Percentiles rank a stretch among this genome's conserved stretches.
Conservation (phyloP, 805 yeast species). For the Saccharomycopsis guyanensis region DNA sequence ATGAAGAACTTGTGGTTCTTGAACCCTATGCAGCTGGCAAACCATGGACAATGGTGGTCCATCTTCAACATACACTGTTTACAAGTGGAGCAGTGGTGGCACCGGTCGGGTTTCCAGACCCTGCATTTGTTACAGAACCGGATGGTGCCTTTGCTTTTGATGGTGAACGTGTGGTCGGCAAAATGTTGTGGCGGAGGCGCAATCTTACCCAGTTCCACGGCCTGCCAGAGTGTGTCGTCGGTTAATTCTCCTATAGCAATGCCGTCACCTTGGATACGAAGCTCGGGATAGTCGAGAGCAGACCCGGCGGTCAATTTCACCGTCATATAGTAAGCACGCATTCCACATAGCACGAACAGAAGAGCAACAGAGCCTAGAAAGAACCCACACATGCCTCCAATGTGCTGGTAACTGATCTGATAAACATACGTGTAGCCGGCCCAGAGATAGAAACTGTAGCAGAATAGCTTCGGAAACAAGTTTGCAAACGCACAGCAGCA, state of each 20-base stretch:
- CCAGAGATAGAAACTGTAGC: conserved; percentile 39
- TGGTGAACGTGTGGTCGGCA: conserved; percentile 29
- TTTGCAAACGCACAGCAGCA: conserved; percentile 30
- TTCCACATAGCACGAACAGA: conserved; percentile 28
- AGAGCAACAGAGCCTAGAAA: conserved; percentile 25
- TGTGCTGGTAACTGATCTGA: conserved; percentile 26
- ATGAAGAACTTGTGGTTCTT: conserved; percentile 72
- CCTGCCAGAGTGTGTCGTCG: conserved; percentile 9
- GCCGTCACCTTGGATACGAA: conserved; percentile 21
- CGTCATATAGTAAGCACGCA: conserved; percentile 41
- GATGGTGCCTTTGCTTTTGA: conserved; percentile 34
- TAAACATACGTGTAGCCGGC: conserved; percentile 32
- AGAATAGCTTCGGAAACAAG: conserved; percentile 41
- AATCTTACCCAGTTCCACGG: conserved; percentile 9
- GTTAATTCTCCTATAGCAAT: conserved; percentile 8
- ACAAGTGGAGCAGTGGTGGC: conserved; percentile 82
- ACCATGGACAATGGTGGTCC: conserved; percentile 98
- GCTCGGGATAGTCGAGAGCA: conserved; percentile 40
- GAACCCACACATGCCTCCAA: conserved; percentile 19
- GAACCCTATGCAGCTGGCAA: conserved; percentile 80
- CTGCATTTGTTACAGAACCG: conserved; percentile 64
- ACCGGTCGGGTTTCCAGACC: conserved; percentile 67
- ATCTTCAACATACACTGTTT: conserved; percentile 67
- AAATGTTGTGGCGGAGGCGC: conserved; percentile 29
- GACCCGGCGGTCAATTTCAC: conserved; percentile 45